These are phyloP conservation scores for Erigeron canadensis DNA, from an alignment of 129 eudicot genomes.

Conservation along the genomic window DNA sequence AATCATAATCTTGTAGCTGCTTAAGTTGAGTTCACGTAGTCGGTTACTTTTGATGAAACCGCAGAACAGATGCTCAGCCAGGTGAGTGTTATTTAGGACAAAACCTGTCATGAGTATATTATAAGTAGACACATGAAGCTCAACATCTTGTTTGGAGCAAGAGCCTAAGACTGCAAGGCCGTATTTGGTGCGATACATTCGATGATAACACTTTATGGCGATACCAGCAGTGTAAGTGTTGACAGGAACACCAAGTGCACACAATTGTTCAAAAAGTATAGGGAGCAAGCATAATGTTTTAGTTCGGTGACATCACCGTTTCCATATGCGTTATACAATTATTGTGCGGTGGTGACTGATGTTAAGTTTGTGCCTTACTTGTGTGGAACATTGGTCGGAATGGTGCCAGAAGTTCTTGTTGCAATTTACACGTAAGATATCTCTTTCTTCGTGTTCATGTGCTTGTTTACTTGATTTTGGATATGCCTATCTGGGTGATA, in stretches of 20 bases:
- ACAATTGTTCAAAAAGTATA: too few relatives aligned
- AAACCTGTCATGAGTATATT: neutral
- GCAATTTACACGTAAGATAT: slow-evolving; percentile 79
- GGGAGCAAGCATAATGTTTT: too few relatives aligned
- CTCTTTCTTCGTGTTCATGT: slow-evolving; percentile 16
- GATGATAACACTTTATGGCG: neutral
- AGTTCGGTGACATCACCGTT: slow-evolving; percentile 28
- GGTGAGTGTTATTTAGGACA: too few relatives aligned
- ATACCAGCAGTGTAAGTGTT: neutral
- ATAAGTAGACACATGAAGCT: neutral
- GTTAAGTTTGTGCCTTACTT: slow-evolving; percentile 77
- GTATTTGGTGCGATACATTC: neutral
- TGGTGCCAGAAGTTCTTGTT: slow-evolving; percentile 74
- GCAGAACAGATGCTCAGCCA: too few relatives aligned
- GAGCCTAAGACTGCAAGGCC: neutral
- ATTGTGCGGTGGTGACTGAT: slow-evolving; percentile 76
- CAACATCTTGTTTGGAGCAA: neutral
- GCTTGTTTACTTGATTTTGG: neutral
- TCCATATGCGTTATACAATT: slow-evolving; percentile 68
- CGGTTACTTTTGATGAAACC: neutral
- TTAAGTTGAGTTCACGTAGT: too few relatives aligned
- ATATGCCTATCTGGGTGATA: neutral
- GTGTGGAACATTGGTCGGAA: slow-evolving; percentile 71
- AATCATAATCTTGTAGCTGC: slow-evolving; percentile 10
- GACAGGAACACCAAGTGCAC: too few relatives aligned